These are phyloP conservation scores for Filosporella fistucella DNA, from an alignment of 495 filamentous ascomycete genomes.

Conservation along the genomic window DNA sequence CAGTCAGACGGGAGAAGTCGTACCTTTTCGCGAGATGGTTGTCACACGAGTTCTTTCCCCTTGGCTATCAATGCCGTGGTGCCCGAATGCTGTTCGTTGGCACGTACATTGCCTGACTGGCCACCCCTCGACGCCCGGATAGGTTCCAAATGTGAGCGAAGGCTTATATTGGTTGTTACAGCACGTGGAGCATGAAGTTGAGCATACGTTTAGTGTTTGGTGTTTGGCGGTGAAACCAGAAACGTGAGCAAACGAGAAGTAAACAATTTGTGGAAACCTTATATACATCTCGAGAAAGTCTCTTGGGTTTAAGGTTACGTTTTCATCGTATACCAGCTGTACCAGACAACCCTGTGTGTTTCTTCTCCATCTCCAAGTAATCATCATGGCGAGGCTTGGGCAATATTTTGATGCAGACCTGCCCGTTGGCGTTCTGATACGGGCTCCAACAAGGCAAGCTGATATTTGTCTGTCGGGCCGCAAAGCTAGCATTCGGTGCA, in stretches of 20 bases:
- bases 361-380: neutral
- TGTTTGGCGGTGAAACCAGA: neutral
- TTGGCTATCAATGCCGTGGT: slow-evolving; percentile 3
- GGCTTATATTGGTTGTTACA: neutral
- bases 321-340: no score
- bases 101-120: slow-evolving; percentile 5
- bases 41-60: neutral
- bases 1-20: neutral
- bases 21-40: slow-evolving; percentile 7
- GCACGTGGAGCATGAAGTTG: neutral
- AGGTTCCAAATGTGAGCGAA: neutral
- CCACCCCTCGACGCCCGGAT: slow-evolving; percentile 4
- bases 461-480: no score
- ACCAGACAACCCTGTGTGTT: no score
- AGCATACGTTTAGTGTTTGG: neutral
- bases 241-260: no score
- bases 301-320: no score
- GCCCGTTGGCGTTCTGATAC: no score
- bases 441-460: no score
- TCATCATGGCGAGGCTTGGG: no score
- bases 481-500: no score
- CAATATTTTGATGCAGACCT: no score
- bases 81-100: slow-evolving; percentile 18
- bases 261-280: no score
- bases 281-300: no score